These are phyloP conservation scores for Hypoxylon sp. DNA, from an alignment of 2,329 filamentous ascomycete genomes.

Conservation along the genomic window DNA sequence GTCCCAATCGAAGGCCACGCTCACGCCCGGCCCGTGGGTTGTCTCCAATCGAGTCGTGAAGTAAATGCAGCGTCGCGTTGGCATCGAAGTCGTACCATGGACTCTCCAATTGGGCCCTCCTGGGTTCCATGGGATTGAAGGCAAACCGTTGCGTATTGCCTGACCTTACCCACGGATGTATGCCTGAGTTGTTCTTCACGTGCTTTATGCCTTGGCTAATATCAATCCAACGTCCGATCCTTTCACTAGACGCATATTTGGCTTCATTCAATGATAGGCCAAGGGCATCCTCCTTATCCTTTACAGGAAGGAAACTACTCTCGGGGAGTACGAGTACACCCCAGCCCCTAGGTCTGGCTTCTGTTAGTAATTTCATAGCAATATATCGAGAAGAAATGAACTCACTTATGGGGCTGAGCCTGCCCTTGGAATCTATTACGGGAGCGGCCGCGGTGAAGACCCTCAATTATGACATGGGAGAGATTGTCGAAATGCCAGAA, in stretches of 20 bases:
- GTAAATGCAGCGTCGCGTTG: background rate
- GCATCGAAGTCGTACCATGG: conserved; percentile 32
- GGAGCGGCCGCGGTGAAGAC: conserved; percentile 37
- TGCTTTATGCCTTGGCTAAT: conserved; percentile 44
- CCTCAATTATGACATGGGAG: conserved; percentile 37
- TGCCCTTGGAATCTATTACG: conserved; percentile 4
- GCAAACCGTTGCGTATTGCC: conserved; percentile 34
- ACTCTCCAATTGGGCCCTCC: conserved; percentile 20
- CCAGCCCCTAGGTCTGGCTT: conserved; percentile 60
- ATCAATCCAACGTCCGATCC: conserved; percentile 50
- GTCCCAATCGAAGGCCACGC: conserved; percentile 3
- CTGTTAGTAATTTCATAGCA: conserved; percentile 35
- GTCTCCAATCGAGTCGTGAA: conserved; percentile 1
- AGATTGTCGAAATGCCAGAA: conserved; percentile 62
- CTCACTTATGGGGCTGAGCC: conserved; percentile 34
- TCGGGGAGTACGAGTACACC: conserved; percentile 64
- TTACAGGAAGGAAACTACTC: conserved; percentile 58
- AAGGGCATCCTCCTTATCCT: conserved; percentile 51
- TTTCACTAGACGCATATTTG: conserved; percentile 33
- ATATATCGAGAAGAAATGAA: background rate
- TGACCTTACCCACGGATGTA: conserved; percentile 50
- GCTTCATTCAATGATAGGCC: conserved; percentile 51
- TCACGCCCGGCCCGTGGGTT: conserved; percentile 4
- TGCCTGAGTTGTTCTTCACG: conserved; percentile 48
- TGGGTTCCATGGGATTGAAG: conserved; percentile 34